These are phyloP conservation scores for Colletotrichum nymphaeae DNA, from an alignment of 2,329 filamentous ascomycete species.

Conservation along the genomic window DNA sequence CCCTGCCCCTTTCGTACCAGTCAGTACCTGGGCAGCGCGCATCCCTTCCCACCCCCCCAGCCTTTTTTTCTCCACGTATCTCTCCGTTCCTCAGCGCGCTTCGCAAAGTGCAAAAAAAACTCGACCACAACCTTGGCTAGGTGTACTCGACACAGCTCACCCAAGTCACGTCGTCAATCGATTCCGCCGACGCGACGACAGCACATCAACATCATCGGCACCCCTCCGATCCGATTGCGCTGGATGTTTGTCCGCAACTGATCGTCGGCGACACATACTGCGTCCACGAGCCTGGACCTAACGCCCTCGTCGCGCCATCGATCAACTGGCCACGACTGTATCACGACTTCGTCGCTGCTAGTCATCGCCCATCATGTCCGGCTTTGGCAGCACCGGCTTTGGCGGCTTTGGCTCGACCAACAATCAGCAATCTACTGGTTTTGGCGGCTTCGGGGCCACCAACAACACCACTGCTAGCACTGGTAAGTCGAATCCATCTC, in stretches of 20 bases:
- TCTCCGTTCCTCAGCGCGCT: slow-evolving; percentile 24
- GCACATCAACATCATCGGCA: slow-evolving; percentile 18
- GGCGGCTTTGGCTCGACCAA: slow-evolving; percentile 71
- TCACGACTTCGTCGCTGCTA: background rate
- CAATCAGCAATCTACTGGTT: slow-evolving; percentile 56
- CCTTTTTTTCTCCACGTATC: slow-evolving; percentile 34
- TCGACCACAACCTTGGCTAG: slow-evolving; percentile 12
- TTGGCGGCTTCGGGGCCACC: slow-evolving; percentile 67
- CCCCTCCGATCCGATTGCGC: slow-evolving; percentile 11
- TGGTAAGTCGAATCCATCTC: slow-evolving; percentile 59
- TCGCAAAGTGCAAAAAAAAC: slow-evolving; percentile 20
- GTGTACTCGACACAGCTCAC: background rate
- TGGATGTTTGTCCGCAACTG: slow-evolving; percentile 31
- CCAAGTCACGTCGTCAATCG: slow-evolving; percentile 26
- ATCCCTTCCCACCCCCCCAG: slow-evolving; percentile 28
- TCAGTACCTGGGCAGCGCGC: slow-evolving; percentile 12
- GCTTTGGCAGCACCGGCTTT: slow-evolving; percentile 61
- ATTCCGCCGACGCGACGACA: slow-evolving; percentile 17
- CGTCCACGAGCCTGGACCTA: slow-evolving; percentile 8
- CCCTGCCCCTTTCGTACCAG: background rate
- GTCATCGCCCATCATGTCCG: slow-evolving; percentile 57
- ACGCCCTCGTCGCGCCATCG: slow-evolving; percentile 1
- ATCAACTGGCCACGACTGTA: background rate
- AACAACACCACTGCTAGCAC: slow-evolving; percentile 50
- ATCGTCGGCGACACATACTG: slow-evolving; percentile 24